Evolutionary conservation across 805 yeast genomes (phyloP).

Genomic region (Teunomyces barrocoloradensis): DNA sequence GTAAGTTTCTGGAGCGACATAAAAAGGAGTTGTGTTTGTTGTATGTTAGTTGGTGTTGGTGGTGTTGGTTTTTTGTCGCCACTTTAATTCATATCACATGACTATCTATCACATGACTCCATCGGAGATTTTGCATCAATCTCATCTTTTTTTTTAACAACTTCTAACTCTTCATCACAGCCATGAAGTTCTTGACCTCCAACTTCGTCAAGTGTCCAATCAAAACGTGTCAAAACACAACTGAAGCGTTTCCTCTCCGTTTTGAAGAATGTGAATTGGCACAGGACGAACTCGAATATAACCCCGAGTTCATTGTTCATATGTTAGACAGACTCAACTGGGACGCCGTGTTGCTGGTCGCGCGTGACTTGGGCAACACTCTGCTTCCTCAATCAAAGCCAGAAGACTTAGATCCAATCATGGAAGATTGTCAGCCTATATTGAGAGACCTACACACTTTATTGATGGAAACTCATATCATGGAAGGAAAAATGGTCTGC

Average conservation of each 20-base stretch:
- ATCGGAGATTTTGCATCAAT: neutral
- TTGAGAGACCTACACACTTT: constrained; percentile 74
- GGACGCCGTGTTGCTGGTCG: constrained; percentile 78
- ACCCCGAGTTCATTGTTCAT: constrained; percentile 73
- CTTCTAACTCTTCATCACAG: neutral
- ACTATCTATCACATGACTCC: neutral
- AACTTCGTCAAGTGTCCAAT: constrained; percentile 95
- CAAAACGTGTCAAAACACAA: constrained; percentile 70
- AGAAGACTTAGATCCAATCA: constrained; percentile 48
- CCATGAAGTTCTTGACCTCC: constrained; percentile 94
- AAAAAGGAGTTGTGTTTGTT: neutral
- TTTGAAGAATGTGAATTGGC: constrained; percentile 67
- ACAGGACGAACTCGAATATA: constrained; percentile 77
- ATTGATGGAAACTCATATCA: constrained; percentile 79
- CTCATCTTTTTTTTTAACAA: neutral
- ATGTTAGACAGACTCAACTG: constrained; percentile 84
- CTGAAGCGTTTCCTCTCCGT: constrained; percentile 76
- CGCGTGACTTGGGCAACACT: constrained; percentile 54
- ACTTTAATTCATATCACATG: neutral
- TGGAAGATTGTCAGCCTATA: constrained; percentile 51
- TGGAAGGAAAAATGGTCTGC: constrained; percentile 89
- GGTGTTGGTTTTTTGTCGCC: neutral
- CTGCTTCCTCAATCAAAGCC: constrained; percentile 51
- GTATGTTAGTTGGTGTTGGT: neutral
- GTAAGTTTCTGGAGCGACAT: constrained; percentile 71